Base-by-base conservation (phyloP, 257 asterid species). In the Solanum piurae region DNA sequence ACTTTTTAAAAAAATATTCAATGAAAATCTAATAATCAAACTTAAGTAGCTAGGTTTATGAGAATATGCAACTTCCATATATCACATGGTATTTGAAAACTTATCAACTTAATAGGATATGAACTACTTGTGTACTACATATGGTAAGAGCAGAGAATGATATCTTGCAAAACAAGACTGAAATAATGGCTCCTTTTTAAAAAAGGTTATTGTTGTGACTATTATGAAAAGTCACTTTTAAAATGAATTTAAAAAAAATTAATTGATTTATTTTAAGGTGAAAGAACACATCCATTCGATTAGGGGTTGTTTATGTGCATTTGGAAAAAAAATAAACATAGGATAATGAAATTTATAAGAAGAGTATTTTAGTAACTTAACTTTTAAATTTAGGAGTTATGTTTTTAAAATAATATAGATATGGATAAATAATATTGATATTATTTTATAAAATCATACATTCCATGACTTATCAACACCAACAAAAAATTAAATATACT, bases 211-310 rank as follows among this genome's bases (percentile, higher is more conserved):
- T 14, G 23, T 52, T 52, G 60, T 5, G 55, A 12, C 55, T 46
- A 46, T 46, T 13, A 46, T 46, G 60, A 52, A 14, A 52, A 52
- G 23, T 14, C 60, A 52, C 8, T 52, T 52, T 5, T 1, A 52
- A 49, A 52, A 52, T 14, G 20, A 5, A 52, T 52, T 52, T 0
- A 0, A 16, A 52, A 16, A 49, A 16, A 16, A 0, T 12, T 49
- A 14, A 5, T 52, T 52, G 21, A 52, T 52, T 52, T 52, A 5
- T 52, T 52, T 52, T 46, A 12, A 16, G 55, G 66, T 7, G 12
- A 58, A 58, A 20, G 66, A 58, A 58, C 66, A 58, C 11, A 20
- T 3, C 25, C 66, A 58, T 58, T 58, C 25, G 11, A 9, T 58
- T 58, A 6, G 62, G 62, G 10, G 2, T 18, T 18, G 62, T 52